A percentile compares a stretch with the other conserved stretches of the same genome.
Conservation (phyloP, 2,329 filamentous ascomycete genomes). For the Xylariaceae sp. region DNA sequence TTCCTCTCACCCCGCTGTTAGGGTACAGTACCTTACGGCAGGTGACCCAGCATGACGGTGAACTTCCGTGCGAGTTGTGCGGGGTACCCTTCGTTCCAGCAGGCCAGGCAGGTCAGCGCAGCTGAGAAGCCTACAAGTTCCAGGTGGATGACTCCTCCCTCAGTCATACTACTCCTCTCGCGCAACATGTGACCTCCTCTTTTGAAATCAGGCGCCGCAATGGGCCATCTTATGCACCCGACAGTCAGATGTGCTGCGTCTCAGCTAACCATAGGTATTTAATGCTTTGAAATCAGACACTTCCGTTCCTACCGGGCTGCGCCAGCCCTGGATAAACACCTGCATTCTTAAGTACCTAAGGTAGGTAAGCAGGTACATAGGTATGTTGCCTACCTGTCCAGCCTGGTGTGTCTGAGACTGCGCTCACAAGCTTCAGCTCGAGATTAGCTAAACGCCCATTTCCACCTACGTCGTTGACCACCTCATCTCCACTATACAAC, state of each 20-base stretch:
- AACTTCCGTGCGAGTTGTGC: too few relatives aligned
- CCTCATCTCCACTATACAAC: too few relatives aligned
- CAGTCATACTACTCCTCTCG: background rate
- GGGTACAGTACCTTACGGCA: slow-evolving; percentile 1
- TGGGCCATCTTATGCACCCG: too few relatives aligned
- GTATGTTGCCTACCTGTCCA: background rate
- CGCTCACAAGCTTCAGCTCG: too few relatives aligned
- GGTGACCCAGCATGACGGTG: background rate
- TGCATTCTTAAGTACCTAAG: too few relatives aligned
- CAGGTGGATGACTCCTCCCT: slow-evolving; percentile 7
- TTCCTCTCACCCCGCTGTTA: too few relatives aligned
- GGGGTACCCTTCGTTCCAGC: too few relatives aligned
- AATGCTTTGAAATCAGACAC: background rate
- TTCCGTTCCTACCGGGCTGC: background rate
- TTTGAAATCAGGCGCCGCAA: slow-evolving; percentile 8
- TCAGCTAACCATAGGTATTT: background rate
- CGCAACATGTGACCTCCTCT: slow-evolving; percentile 17
- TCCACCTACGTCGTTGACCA: too few relatives aligned
- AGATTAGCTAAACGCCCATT: too few relatives aligned
- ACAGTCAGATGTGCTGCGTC: slow-evolving; percentile 5
- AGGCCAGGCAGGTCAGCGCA: too few relatives aligned
- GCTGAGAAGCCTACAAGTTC: too few relatives aligned
- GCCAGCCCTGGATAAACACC: slow-evolving; percentile 10
- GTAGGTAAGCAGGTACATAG: background rate
- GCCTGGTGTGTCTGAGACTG: slow-evolving; percentile 3